Evolutionary conservation across 345 rosid genomes (phyloP).

Genomic region (Citrus reticulata): DNA sequence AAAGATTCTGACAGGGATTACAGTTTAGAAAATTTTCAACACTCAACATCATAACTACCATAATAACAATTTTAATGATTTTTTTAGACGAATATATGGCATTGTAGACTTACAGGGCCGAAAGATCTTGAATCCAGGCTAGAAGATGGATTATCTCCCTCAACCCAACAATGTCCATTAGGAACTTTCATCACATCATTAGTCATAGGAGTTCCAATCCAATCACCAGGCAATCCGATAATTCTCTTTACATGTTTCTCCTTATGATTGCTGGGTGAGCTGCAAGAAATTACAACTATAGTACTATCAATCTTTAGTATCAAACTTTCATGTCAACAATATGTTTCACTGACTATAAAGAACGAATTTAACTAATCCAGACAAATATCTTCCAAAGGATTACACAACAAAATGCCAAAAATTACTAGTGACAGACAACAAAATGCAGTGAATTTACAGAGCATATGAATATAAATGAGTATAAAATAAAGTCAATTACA

Average conservation of each 20-base stretch:
- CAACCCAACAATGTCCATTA: conserved; percentile 93
- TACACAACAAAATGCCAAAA: neutral
- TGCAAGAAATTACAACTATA: conserved; percentile 33
- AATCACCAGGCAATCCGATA: conserved; percentile 85
- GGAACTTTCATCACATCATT: conserved; percentile 65
- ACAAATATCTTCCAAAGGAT: neutral
- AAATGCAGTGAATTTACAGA: neutral
- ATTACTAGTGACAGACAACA: neutral
- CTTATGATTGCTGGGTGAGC: conserved; percentile 66
- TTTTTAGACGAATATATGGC: neutral
- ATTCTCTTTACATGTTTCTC: conserved; percentile 83
- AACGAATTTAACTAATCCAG: neutral
- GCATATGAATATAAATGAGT: neutral
- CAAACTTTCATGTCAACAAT: neutral
- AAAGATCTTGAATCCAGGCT: conserved; percentile 78
- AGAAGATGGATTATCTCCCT: conserved; percentile 68
- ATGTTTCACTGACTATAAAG: neutral
- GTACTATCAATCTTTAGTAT: conserved; percentile 16
- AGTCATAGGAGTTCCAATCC: conserved; percentile 49
- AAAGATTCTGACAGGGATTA: neutral
- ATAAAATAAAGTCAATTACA: neutral
- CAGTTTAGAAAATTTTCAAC: neutral
- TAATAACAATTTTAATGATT: neutral
- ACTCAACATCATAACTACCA: neutral
- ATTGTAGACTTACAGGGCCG: conserved; percentile 64